phyloP scores from a whole-genome alignment of 2,329 filamentous ascomycete species.

The Aspergillus brunneoviolaceus region DNA sequence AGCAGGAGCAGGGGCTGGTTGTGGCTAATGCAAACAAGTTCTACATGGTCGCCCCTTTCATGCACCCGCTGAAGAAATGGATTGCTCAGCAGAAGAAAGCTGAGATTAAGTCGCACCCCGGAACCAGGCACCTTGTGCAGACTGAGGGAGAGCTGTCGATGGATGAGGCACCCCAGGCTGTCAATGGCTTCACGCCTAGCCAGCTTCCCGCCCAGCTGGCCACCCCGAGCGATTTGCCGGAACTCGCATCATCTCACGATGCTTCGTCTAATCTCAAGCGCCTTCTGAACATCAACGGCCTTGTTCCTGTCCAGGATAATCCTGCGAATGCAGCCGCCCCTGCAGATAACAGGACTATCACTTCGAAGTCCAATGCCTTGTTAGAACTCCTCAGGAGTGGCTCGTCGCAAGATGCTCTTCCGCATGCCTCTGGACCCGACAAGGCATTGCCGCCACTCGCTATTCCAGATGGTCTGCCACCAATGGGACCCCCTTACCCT shows the following conservation, averaged over 20 bases:
- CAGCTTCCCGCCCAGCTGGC: constrained; percentile 23
- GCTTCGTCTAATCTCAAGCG: constrained; percentile 54
- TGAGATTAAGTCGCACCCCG: constrained; percentile 55
- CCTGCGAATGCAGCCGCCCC: constrained; percentile 14
- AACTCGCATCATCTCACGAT: constrained; percentile 42
- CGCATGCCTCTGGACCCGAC: constrained; percentile 34
- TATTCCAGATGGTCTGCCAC: constrained; percentile 53
- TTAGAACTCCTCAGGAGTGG: constrained; percentile 55
- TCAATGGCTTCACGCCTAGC: constrained; percentile 21
- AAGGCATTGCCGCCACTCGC: constrained; percentile 59
- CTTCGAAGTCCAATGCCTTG: constrained; percentile 52
- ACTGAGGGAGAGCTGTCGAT: constrained; percentile 56
- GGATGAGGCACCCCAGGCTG: constrained; percentile 51
- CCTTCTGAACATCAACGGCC: constrained; percentile 41
- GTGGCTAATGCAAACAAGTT: constrained; percentile 76
- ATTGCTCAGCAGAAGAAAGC: constrained; percentile 78
- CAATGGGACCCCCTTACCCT: constrained; percentile 54
- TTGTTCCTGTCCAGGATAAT: constrained; percentile 13
- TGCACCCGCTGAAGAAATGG: constrained; percentile 84
- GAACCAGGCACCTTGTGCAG: constrained; percentile 43
- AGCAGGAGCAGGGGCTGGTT: constrained; percentile 59
- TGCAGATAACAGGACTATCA: constrained; percentile 29
- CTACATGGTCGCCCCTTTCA: constrained; percentile 96
- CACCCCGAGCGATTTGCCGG: constrained; percentile 41
- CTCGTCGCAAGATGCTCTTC: constrained; percentile 30